Conservation (phyloP, 768 basidiomycete species). For the Macrolepiota albuminosa region DNA sequence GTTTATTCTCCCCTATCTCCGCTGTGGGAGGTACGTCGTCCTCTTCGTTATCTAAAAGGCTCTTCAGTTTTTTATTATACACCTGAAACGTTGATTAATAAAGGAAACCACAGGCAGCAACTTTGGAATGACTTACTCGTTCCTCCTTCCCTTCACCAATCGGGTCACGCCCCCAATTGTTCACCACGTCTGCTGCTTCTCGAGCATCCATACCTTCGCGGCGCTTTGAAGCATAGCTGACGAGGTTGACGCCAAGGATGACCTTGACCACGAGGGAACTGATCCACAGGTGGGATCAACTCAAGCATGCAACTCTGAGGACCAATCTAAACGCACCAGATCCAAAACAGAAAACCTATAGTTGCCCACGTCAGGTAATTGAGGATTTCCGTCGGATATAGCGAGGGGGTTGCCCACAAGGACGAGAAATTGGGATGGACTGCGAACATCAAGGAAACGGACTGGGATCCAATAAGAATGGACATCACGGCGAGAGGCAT, state of each 20-base stretch:
- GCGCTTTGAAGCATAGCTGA: slow-evolving; percentile 77
- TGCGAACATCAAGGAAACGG: slow-evolving; percentile 55
- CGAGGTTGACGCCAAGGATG: slow-evolving; percentile 84
- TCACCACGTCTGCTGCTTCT: slow-evolving; percentile 68
- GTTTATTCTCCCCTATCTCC: slow-evolving; percentile 67
- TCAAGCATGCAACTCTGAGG: background rate
- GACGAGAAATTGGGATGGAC: slow-evolving; percentile 37
- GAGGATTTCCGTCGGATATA: slow-evolving; percentile 45
- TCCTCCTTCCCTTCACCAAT: slow-evolving; percentile 90
- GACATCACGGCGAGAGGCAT: slow-evolving; percentile 85
- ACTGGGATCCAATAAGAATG: slow-evolving; percentile 73
- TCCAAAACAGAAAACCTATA: slow-evolving; percentile 71
- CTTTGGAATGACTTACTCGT: slow-evolving; percentile 42
- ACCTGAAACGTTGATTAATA: slow-evolving; percentile 33
- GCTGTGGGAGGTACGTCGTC: slow-evolving; percentile 66
- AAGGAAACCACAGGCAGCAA: background rate
- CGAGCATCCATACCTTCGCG: slow-evolving; percentile 75
- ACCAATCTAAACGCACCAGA: slow-evolving; percentile 55
- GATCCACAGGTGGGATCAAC: background rate
- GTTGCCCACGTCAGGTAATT: slow-evolving; percentile 60
- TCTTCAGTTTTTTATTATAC: slow-evolving; percentile 81
- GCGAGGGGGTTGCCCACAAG: slow-evolving; percentile 39
- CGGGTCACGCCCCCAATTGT: slow-evolving; percentile 86
- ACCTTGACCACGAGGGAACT: slow-evolving; percentile 87
- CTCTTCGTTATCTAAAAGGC: slow-evolving; percentile 56